Conservation (phyloP, 176 grass and related monocot genomes). For the Alopecurus myosuroides region DNA sequence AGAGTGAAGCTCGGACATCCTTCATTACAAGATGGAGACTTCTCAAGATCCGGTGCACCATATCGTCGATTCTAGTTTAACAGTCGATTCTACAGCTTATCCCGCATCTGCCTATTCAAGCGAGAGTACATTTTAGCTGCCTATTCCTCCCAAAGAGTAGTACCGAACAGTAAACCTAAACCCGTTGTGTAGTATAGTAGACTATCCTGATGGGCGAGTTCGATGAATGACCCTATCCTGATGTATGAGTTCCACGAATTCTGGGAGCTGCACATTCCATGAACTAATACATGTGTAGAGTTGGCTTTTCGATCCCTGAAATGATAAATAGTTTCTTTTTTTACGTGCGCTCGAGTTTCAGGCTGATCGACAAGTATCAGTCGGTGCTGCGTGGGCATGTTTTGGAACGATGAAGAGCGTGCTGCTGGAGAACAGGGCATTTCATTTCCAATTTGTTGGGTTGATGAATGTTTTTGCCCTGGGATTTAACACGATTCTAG, state of each 20-base stretch:
- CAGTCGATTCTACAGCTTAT: constrained; percentile 43
- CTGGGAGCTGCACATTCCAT: not conserved
- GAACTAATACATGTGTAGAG: not conserved
- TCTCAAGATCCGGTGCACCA: not conserved
- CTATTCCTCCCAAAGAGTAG: constrained; percentile 1
- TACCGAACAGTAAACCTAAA: constrained; percentile 21
- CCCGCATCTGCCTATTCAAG: constrained; percentile 50
- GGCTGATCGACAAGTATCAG: not conserved
- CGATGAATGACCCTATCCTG: not conserved
- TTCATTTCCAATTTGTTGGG: not conserved
- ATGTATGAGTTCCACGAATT: not conserved
- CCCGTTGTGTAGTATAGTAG: constrained; percentile 16
- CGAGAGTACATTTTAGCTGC: constrained; percentile 35
- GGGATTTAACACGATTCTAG: not conserved
- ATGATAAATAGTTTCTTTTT: constrained; percentile 2
- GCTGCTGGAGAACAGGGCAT: not conserved
- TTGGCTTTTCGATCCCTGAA: not conserved
- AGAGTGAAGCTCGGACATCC: not conserved
- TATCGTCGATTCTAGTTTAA: not conserved
- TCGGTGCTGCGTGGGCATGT: not conserved
- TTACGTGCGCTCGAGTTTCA: not conserved
- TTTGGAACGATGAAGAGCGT: not conserved
- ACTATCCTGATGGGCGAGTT: not conserved
- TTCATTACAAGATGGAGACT: not conserved
- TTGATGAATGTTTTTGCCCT: not conserved